These are phyloP conservation scores for Fusarium napiforme DNA, from an alignment of 2,329 filamentous ascomycete genomes.

Conservation along the genomic window DNA sequence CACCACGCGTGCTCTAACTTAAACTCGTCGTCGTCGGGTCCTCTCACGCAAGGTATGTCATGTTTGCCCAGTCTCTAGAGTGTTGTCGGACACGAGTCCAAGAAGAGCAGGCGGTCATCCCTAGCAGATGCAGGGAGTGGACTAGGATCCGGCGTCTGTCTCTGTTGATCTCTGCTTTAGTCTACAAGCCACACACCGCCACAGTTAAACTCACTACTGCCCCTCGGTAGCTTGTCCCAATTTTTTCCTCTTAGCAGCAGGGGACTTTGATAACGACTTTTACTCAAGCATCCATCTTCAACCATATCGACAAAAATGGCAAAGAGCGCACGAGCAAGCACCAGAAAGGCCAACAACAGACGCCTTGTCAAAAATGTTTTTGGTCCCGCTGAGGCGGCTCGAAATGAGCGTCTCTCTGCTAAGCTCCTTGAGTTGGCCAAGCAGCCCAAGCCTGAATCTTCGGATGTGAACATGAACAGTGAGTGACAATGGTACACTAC, in stretches of 20 bases:
- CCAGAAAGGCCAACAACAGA: conserved; percentile 84
- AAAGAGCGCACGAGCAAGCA: conserved; percentile 83
- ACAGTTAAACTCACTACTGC: conserved; percentile 23
- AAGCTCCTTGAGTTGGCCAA: conserved; percentile 85
- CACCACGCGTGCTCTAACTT: conserved; percentile 23
- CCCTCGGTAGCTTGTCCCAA: conserved; percentile 7
- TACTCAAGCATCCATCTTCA: conserved; percentile 14
- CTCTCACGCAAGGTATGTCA: conserved; percentile 42
- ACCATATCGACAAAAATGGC: conserved; percentile 71
- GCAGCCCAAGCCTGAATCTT: conserved; percentile 74
- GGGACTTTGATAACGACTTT: conserved; percentile 30
- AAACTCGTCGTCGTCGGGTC: conserved; percentile 10
- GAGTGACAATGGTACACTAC: conserved; percentile 29
- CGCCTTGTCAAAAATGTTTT: conserved; percentile 85
- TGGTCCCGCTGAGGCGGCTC: conserved; percentile 81
- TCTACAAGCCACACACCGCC: conserved; percentile 29
- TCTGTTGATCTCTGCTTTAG: not conserved
- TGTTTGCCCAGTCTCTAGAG: conserved; percentile 27
- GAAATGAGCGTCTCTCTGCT: conserved; percentile 84
- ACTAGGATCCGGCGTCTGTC: not conserved
- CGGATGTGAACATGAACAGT: conserved; percentile 62
- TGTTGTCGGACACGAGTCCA: conserved; percentile 14
- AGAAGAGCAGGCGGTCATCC: conserved; percentile 40
- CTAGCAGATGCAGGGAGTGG: conserved; percentile 26
- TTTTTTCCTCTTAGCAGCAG: conserved; percentile 43